A percentile compares a stretch with the other conserved stretches of the same genome.
Conservation (phyloP, 1,284 basidiomycete genomes). For the Sphagnurus paluster region DNA sequence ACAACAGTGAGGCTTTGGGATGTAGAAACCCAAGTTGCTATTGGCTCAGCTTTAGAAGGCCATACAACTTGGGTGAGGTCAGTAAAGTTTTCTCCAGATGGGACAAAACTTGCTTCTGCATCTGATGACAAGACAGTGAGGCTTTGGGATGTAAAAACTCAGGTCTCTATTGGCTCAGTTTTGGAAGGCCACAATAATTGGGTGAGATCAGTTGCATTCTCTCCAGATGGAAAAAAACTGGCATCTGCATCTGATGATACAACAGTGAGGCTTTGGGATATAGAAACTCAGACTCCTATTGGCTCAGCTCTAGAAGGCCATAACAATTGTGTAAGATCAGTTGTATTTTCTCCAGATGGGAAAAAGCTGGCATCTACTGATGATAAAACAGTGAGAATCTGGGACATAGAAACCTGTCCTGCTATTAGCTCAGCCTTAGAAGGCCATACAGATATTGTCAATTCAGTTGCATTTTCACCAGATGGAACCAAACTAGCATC, state of each 20-base stretch:
- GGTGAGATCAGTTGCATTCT: background rate
- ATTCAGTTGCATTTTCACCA: background rate
- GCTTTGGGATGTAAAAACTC: too few species aligned
- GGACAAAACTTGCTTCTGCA: constrained; percentile 14
- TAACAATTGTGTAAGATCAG: too few species aligned
- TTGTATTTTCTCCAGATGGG: too few species aligned
- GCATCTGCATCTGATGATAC: too few species aligned
- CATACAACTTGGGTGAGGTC: background rate
- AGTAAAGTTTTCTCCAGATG: constrained; percentile 14
- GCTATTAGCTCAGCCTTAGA: background rate
- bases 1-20: constrained; percentile 6
- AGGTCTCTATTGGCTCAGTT: constrained; percentile 1
- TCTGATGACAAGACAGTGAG: constrained; percentile 17
- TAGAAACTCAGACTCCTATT: too few species aligned
- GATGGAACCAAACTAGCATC: constrained; percentile 4
- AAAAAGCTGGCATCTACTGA: too few species aligned
- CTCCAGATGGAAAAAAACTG: too few species aligned
- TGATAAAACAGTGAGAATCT: background rate
- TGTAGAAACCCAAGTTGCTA: background rate
- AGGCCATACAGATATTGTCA: background rate
- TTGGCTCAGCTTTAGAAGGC: background rate
- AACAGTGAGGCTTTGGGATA: too few species aligned
- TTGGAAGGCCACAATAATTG: constrained; percentile 12
- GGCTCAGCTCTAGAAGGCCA: too few species aligned
- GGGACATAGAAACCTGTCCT: background rate